Evolutionary conservation across 2,329 filamentous ascomycete genomes (phyloP), one percentile per base, ranked within the genome.

Genomic region (Macrophomina phaseolina): DNA sequence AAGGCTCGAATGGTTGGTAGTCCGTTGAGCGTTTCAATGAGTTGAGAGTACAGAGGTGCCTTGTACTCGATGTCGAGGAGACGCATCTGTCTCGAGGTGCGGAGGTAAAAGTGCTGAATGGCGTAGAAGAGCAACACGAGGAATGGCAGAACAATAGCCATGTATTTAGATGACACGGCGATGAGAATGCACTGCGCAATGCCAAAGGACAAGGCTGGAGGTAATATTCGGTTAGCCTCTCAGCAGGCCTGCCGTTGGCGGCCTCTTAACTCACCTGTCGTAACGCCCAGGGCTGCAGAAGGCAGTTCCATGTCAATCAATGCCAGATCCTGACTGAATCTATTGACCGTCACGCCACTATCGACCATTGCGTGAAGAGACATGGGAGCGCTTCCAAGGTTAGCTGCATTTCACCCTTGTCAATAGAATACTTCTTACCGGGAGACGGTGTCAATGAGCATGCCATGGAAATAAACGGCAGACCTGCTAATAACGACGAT

Each of bases 401-500:
- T 36, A 36, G 51, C 16, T 53, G 51, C 28, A 34, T 53, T n/a
- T 18, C 12, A 6, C 14, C 30, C 2, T 53, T 5, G 6, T 2
- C 6, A 9, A 51, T 30, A 11, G 18, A 30, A 51, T 30, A 30
- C 2, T 8, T 14, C 72, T 66, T 69, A 81, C 79, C 75, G 77
- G n/a, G 85, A 76, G 8, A 85, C 83, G 2, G 83, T 83, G 8
- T 77, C 76, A 8, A 86, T 74, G 1, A 86, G 75, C 53, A 75
- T 80, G 61, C 76, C 76, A 68, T 87, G 85, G 67, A 87, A 83
- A 51, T 70, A 77, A 64, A 81, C 78, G 4, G 82, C 83, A n/a
- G 84, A 85, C 36, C 79, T 80, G 3, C 84, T 84, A 3, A 86
- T 82, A 81, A 86, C 85, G 3, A 76, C 81, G 38, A 86, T 81